Evolutionary conservation across 2,329 filamentous ascomycete species (phyloP).

Genomic region (Verticillium dahliae): DNA sequence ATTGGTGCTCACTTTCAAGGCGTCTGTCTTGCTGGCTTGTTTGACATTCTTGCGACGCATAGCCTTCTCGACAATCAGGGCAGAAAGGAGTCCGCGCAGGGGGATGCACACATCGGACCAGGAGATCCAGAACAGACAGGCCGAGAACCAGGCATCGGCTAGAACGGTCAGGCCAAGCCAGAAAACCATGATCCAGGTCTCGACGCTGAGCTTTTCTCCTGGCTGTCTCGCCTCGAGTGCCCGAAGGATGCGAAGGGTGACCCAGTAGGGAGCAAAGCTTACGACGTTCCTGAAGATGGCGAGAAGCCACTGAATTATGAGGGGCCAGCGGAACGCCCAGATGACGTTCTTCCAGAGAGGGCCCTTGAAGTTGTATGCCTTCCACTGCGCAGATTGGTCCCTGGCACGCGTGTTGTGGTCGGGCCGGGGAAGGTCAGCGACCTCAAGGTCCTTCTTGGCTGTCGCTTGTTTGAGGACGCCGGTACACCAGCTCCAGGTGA

Average conservation of each 20-base stretch:
- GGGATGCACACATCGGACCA: constrained; percentile 58
- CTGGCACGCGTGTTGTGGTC: constrained; percentile 46
- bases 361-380: constrained; percentile 23
- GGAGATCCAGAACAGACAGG: constrained; percentile 61
- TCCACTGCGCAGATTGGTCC: constrained; percentile 45
- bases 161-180: constrained; percentile 56
- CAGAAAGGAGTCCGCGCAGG: constrained; percentile 62
- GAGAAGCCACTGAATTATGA: constrained; percentile 54
- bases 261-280: constrained; percentile 65
- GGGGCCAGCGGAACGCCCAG: constrained; percentile 45
- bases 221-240: constrained; percentile 51
- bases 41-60: constrained; percentile 74
- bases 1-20: constrained; percentile 9
- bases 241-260: constrained; percentile 58
- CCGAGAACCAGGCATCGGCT: constrained; percentile 53
- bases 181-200: constrained; percentile 63
- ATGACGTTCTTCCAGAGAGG: constrained; percentile 57
- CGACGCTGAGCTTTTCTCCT: constrained; percentile 37
- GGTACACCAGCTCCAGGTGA: constrained; percentile 60
- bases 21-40: constrained; percentile 41
- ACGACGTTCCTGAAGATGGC: constrained; percentile 48
- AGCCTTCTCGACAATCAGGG: constrained; percentile 70
- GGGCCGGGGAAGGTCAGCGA: constrained; percentile 56
- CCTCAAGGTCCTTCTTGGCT: constrained; percentile 53
- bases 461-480: constrained; percentile 47